phyloP scores from a whole-genome alignment of 306 rosid species.

The Delonix regia region DNA sequence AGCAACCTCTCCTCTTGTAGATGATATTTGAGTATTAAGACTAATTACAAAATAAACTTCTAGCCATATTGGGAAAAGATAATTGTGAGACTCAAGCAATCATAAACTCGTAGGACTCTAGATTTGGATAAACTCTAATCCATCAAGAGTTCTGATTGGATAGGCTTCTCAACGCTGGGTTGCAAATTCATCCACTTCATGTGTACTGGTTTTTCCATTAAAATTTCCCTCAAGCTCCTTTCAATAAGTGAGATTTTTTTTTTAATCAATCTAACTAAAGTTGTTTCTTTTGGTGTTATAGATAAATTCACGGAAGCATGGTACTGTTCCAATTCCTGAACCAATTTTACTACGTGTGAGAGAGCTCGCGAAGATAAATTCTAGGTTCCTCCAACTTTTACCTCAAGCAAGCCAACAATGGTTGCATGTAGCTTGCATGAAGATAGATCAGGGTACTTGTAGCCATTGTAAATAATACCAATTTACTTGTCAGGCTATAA shows the following conservation, averaged over 20 bases:
- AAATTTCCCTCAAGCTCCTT: constrained; percentile 22
- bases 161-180: not conserved
- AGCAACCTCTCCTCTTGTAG: no score
- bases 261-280: not conserved
- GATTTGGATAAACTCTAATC: no score
- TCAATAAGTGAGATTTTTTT: not conserved
- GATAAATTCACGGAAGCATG: constrained; percentile 80
- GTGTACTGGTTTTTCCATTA: not conserved
- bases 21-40: no score
- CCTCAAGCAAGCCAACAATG: constrained; percentile 50
- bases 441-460: constrained; percentile 63
- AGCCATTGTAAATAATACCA: constrained; percentile 61
- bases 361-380: constrained; percentile 85
- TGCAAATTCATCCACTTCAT: constrained; percentile 11
- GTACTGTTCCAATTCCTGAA: constrained; percentile 73
- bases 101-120: no score
- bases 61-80: no score
- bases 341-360: constrained; percentile 71
- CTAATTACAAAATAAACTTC: no score
- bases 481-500: constrained; percentile 36
- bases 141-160: no score
- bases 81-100: no score
- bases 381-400: constrained; percentile 60
- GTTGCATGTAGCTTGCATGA: constrained; percentile 50
- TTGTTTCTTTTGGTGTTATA: constrained; percentile 30